Conservation (phyloP, 73 alveolate genomes). For the Symbiodinium pilosum region DNA sequence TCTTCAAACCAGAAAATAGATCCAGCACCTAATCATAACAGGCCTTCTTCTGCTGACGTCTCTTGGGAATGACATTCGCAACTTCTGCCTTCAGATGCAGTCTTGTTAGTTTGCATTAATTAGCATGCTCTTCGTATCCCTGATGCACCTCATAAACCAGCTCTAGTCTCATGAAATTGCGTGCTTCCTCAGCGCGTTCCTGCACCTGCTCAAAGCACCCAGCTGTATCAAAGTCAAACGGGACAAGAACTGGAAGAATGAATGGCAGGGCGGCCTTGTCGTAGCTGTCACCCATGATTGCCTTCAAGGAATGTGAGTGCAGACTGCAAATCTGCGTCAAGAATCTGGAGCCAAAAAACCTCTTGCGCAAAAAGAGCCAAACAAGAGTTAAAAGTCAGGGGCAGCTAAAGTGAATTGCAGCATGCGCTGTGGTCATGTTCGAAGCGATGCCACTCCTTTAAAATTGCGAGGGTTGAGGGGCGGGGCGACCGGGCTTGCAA, state of each 20-base stretch:
- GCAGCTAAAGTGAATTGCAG: no score
- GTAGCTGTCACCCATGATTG: constrained; percentile 93
- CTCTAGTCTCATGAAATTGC: constrained; percentile 70
- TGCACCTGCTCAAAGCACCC: constrained; percentile 47
- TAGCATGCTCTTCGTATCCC: neutral
- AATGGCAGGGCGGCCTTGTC: constrained; percentile 36
- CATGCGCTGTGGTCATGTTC: no score
- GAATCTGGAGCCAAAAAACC: neutral
- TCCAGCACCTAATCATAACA: neutral
- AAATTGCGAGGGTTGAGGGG: no score
- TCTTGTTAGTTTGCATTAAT: neutral
- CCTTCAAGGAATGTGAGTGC: neutral
- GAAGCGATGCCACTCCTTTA: no score
- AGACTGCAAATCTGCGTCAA: neutral
- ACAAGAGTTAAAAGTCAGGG: no score
- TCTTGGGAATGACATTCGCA: constrained; percentile 15
- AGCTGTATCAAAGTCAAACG: no score
- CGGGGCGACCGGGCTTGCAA: no score
- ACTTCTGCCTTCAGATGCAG: constrained; percentile 36
- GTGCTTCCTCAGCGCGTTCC: constrained; percentile 76
- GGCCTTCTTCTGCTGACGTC: constrained; percentile 22
- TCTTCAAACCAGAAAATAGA: no score
- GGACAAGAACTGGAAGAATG: neutral
- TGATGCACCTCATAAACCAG: constrained; percentile 41
- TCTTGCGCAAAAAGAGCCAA: neutral